Conservation (phyloP, 345 rosid species). For the Ceriops zippeliana region DNA sequence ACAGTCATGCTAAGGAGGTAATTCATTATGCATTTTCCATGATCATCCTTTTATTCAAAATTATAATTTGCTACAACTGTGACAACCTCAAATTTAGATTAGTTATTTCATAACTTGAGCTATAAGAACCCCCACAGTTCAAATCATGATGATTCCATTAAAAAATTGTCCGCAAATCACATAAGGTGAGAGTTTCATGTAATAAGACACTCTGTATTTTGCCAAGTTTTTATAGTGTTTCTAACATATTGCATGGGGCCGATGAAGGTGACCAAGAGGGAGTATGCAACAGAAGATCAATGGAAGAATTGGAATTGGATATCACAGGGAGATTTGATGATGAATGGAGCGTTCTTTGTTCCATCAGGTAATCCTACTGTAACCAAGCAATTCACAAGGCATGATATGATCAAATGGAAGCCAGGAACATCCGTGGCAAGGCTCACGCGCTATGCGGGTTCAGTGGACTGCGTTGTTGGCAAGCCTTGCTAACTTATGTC, state of each 20-base stretch:
- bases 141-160: too few relatives aligned
- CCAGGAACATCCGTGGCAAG: constrained; percentile 28
- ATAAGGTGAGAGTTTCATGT: too few relatives aligned
- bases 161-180: too few relatives aligned
- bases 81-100: too few relatives aligned
- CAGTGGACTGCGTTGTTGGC: constrained; percentile 26
- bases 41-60: too few relatives aligned
- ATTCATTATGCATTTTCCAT: too few relatives aligned
- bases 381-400: constrained; percentile 9
- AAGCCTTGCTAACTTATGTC: constrained; percentile 26
- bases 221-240: not conserved
- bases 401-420: constrained; percentile 22
- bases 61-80: too few relatives aligned
- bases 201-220: not conserved
- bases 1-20: constrained; percentile 43
- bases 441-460: constrained; percentile 34
- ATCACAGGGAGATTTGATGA: constrained; percentile 36
- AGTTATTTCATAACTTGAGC: too few relatives aligned
- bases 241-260: not conserved
- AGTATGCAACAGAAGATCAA: constrained; percentile 20
- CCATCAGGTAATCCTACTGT: constrained; percentile 22
- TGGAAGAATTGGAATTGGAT: constrained; percentile 51
- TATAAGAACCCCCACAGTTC: too few relatives aligned
- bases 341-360: constrained; percentile 40
- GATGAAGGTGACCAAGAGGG: constrained; percentile 44